Conservation (phyloP, 1,139 yeast species). For the Diutina rugosa region DNA sequence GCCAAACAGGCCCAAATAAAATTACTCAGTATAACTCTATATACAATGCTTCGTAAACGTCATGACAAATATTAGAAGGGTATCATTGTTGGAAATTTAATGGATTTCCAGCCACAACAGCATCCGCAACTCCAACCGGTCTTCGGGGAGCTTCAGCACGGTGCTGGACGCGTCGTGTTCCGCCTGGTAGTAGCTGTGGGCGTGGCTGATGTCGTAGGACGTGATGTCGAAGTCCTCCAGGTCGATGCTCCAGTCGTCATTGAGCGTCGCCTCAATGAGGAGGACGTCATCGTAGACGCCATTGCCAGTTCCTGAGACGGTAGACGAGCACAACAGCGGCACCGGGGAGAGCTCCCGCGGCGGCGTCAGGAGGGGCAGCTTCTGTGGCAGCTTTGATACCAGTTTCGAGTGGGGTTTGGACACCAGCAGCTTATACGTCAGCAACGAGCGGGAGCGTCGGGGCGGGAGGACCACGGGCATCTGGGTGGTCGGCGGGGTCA, state of each 20-base stretch:
- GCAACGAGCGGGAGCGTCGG: not conserved
- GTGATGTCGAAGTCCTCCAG: not conserved
- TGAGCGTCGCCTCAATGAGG: not conserved
- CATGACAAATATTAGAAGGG: not conserved
- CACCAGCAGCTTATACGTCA: not conserved
- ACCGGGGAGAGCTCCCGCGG: not conserved
- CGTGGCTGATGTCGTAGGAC: not conserved
- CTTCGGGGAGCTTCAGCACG: not conserved
- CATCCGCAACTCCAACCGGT: not conserved
- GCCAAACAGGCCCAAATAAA: not conserved
- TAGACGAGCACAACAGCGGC: not conserved
- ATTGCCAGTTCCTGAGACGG: not conserved
- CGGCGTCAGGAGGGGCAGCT: not conserved
- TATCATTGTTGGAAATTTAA: not conserved
- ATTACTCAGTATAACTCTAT: not conserved
- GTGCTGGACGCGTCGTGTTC: not conserved
- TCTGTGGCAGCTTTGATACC: not conserved
- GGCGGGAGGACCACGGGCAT: not conserved
- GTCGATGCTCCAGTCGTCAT: not conserved
- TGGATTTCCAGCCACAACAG: not conserved
- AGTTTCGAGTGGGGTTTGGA: not conserved
- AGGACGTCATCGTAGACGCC: not conserved
- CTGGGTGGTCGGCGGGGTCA: not conserved
- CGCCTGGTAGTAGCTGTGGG: not conserved
- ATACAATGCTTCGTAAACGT: not conserved